Evolutionary conservation across 2,329 filamentous ascomycete species (phyloP), one percentile per base, ranked within the genome.

Genomic region (Fusarium austroafricanum): DNA sequence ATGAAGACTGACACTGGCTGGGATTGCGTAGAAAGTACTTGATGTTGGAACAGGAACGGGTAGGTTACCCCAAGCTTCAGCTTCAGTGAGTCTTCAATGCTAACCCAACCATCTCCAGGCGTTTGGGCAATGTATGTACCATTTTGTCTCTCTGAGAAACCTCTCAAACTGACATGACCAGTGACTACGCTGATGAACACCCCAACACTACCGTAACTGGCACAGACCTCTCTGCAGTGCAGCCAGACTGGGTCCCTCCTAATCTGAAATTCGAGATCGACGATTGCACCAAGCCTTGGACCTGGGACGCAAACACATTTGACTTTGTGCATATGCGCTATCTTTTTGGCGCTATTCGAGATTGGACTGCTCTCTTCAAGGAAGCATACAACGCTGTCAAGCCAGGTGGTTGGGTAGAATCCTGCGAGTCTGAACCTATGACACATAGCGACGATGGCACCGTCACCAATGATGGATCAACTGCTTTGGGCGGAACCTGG

Each of bases 261-360:
- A 63, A 65, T 15, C 58, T 65, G 11, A 47, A 53, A 4, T 63
- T 65, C 20, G 52, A 65, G 37, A 43, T 63, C 7, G 52, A 65
- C 12, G 59, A 65, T 23, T 62, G 58, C 7, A 58, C 52, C 2
- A 45, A 49, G 29, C 10, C 42, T 6, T 65, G 59, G 58, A 52
- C 42, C 4, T 63, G 61, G 61, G 46, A 52, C n/a, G 21, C 39
- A 7, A 18, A 40, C n/a, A 39, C 29, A 3, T 63, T 63, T 7
- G 61, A 58, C 17, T 63, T 51, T 11, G 46, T 65, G 5, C 59
- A 65, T 15, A 53, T 63, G 11, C 58, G 59, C 9, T 65, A 65
- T 33, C 43, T 65, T 4, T 58, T 65, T 10, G 59, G 58, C 2
- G 59, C 58, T 0, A 65, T 65, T 1, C 26, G 23, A 18, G 46